Evolutionary conservation across 306 rosid genomes (phyloP).

Genomic region (Vigna mungo): DNA sequence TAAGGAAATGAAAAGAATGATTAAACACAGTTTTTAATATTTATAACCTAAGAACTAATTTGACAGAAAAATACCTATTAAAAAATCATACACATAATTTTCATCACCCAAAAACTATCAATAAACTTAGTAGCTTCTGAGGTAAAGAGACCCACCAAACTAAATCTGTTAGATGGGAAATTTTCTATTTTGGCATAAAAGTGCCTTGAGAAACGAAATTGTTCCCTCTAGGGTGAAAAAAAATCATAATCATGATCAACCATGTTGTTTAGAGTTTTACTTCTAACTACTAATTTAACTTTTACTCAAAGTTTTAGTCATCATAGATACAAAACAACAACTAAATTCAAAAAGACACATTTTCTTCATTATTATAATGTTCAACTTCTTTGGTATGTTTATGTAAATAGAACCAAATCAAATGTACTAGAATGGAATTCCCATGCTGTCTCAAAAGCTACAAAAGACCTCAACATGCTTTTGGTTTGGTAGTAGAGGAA

Average conservation of each 20-base stretch:
- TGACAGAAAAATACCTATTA: background rate
- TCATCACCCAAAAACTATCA: background rate
- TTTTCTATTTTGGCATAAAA: background rate
- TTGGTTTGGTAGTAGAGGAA: constrained; percentile 49
- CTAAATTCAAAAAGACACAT: background rate
- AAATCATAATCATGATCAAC: constrained; percentile 9
- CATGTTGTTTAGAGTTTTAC: constrained; percentile 8
- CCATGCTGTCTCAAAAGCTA: constrained; percentile 55
- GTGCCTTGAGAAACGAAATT: background rate
- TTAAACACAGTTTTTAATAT: background rate
- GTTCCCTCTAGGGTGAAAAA: background rate
- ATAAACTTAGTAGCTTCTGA: background rate
- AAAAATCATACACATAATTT: background rate
- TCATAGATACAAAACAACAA: constrained; percentile 3
- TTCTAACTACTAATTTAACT: background rate
- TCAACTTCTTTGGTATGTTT: constrained; percentile 12
- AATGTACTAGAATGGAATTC: constrained; percentile 51
- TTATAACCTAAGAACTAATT: background rate
- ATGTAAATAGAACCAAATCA: constrained; percentile 42
- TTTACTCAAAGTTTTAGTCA: constrained; percentile 8
- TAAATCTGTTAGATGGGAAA: background rate
- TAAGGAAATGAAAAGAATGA: background rate
- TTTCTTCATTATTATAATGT: background rate
- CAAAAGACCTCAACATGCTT: constrained; percentile 71
- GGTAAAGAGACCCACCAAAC: constrained; percentile 3